Evolutionary conservation across 805 yeast genomes (phyloP).

Genomic region (Saccharomyces mikatae): DNA sequence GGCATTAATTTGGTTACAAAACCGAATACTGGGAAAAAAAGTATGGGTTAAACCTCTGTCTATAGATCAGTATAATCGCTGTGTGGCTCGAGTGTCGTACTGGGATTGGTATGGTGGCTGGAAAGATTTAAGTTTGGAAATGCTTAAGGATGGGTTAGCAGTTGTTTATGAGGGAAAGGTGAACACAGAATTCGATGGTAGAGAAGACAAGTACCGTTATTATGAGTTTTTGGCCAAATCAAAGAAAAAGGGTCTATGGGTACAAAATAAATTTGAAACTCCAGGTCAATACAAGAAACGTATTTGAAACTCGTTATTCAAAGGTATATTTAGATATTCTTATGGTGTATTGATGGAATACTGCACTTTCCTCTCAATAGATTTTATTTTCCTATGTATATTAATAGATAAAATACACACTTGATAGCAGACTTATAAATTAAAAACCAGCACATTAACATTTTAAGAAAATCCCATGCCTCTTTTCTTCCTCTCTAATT

Average conservation of each 20-base stretch:
- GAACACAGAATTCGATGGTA: slow-evolving; percentile 82
- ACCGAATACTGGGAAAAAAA: slow-evolving; percentile 53
- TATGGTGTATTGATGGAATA: neutral
- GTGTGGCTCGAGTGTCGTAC: slow-evolving; percentile 67
- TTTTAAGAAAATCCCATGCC: slow-evolving; percentile 73
- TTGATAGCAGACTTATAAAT: neutral
- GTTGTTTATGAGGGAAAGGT: slow-evolving; percentile 77
- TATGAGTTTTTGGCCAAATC: slow-evolving; percentile 54
- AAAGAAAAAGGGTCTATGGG: slow-evolving; percentile 62
- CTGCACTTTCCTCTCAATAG: neutral
- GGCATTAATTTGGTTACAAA: slow-evolving; percentile 69
- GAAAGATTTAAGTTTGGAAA: slow-evolving; percentile 77
- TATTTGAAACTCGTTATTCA: neutral
- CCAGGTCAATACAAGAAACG: slow-evolving; percentile 73
- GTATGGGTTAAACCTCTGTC: slow-evolving; percentile 72
- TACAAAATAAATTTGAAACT: slow-evolving; percentile 44
- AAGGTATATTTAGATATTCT: neutral
- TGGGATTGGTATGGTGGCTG: slow-evolving; percentile 53
- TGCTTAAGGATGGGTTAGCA: slow-evolving; percentile 77
- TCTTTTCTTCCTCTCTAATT: slow-evolving; percentile 73
- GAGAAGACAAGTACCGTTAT: slow-evolving; percentile 49
- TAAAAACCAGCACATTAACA: slow-evolving; percentile 34
- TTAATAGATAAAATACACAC: neutral
- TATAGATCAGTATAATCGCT: slow-evolving; percentile 81
- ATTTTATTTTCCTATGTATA: neutral